These are phyloP conservation scores for Solanum chacoense DNA, from an alignment of 305 asterid species.

Conservation along the genomic window DNA sequence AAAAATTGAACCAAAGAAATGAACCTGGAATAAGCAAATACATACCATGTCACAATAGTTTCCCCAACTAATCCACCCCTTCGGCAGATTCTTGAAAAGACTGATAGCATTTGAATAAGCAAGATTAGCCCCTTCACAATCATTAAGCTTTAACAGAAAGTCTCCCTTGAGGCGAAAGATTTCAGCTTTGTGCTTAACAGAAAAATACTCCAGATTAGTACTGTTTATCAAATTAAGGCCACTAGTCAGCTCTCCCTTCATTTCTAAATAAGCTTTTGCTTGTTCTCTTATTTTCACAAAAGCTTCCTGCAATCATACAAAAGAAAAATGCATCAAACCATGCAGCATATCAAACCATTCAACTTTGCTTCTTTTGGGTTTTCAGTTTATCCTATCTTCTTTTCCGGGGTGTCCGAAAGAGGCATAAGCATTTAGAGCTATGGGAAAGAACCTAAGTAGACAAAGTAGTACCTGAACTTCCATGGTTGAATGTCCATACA, in stretches of 20 bases:
- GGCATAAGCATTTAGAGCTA: neutral
- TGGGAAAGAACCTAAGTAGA: neutral
- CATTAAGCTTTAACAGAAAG: constrained; percentile 82
- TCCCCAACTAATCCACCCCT: constrained; percentile 99
- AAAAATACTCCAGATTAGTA: constrained; percentile 93
- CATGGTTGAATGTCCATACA: constrained; percentile 99
- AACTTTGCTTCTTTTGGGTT: neutral
- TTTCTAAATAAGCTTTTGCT: constrained; percentile 95
- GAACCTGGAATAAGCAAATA: constrained; percentile 7
- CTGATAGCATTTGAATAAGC: constrained; percentile 84
- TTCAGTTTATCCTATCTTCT: neutral
- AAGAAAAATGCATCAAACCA: neutral
- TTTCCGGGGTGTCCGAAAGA: neutral
- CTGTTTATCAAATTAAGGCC: constrained; percentile 94
- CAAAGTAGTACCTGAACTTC: constrained; percentile 77
- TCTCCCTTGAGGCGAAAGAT: constrained; percentile 95
- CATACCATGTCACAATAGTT: constrained; percentile 95
- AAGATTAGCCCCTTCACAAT: constrained; percentile 94
- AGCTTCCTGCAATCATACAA: constrained; percentile 69
- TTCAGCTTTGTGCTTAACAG: constrained; percentile 94
- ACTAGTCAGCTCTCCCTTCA: constrained; percentile 95
- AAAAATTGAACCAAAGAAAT: neutral
- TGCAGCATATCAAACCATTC: neutral
- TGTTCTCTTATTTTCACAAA: constrained; percentile 97
- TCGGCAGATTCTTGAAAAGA: constrained; percentile 93